Evolutionary conservation across 2,329 filamentous ascomycete genomes (phyloP).

Genomic region (Verticillium albo-atrum): DNA sequence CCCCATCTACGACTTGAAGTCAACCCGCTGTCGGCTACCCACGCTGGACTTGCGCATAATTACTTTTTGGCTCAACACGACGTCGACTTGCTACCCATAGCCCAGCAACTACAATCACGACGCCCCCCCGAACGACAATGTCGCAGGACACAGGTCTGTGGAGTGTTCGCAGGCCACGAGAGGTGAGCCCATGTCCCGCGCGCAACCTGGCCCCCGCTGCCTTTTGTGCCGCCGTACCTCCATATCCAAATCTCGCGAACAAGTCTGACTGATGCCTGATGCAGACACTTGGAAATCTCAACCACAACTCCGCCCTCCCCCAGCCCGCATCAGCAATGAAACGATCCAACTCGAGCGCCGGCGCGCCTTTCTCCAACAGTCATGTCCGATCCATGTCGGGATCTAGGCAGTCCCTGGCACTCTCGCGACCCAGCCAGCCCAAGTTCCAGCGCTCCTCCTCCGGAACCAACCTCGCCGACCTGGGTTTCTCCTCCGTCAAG

Average conservation of each 20-base stretch:
- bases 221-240: not conserved
- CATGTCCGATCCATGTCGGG: slow-evolving; percentile 81
- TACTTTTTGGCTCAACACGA: not conserved
- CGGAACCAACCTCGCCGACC: slow-evolving; percentile 72
- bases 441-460: slow-evolving; percentile 83
- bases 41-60: not conserved
- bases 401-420: slow-evolving; percentile 79
- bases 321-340: slow-evolving; percentile 93
- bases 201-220: not conserved
- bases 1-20: slow-evolving; percentile 1
- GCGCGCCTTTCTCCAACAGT: slow-evolving; percentile 58
- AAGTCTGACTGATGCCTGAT: slow-evolving; percentile 4
- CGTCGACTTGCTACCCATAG: not conserved
- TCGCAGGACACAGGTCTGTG: slow-evolving; percentile 84
- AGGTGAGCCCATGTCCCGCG: slow-evolving; percentile 53
- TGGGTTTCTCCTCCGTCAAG: slow-evolving; percentile 78
- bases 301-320: slow-evolving; percentile 78
- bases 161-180: slow-evolving; percentile 86
- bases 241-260: not conserved
- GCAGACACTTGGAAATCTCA: slow-evolving; percentile 83
- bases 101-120: not conserved
- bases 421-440: slow-evolving; percentile 78
- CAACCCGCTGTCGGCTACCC: not conserved
- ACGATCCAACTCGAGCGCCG: slow-evolving; percentile 75
- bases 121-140: slow-evolving; percentile 49